Conservation (phyloP, 2,329 filamentous ascomycete genomes). For the Neofusicoccum umdonicola region DNA sequence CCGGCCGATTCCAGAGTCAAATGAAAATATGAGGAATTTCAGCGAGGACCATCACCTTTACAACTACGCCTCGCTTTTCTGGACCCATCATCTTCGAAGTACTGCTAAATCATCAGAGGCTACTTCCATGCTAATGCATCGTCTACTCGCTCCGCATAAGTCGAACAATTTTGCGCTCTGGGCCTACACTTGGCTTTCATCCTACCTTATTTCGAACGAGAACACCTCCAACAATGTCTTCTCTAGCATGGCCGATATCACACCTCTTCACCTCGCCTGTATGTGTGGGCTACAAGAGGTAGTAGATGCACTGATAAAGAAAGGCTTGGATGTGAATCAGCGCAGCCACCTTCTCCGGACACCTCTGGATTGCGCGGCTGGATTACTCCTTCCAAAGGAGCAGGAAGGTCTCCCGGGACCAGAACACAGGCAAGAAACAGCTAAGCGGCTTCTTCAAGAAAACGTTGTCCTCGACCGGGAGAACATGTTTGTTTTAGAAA, state of each 20-base stretch:
- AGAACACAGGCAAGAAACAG: not conserved
- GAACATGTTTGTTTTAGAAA: not conserved
- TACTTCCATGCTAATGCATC: not conserved
- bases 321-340: not conserved
- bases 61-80: not conserved
- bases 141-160: not conserved
- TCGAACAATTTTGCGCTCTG: not conserved
- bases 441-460: not conserved
- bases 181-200: not conserved
- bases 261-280: not conserved
- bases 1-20: not conserved
- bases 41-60: not conserved
- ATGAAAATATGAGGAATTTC: not conserved
- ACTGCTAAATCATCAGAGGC: not conserved
- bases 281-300: not conserved
- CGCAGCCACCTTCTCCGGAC: not conserved
- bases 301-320: not conserved
- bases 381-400: not conserved
- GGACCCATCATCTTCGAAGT: not conserved
- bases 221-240: not conserved
- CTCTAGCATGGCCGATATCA: not conserved
- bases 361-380: not conserved
- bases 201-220: not conserved
- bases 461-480: not conserved
- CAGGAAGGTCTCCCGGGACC: not conserved